Base-by-base conservation (phyloP, 495 filamentous ascomycete genomes). In the Pseudomonodictys pantanalensis region DNA sequence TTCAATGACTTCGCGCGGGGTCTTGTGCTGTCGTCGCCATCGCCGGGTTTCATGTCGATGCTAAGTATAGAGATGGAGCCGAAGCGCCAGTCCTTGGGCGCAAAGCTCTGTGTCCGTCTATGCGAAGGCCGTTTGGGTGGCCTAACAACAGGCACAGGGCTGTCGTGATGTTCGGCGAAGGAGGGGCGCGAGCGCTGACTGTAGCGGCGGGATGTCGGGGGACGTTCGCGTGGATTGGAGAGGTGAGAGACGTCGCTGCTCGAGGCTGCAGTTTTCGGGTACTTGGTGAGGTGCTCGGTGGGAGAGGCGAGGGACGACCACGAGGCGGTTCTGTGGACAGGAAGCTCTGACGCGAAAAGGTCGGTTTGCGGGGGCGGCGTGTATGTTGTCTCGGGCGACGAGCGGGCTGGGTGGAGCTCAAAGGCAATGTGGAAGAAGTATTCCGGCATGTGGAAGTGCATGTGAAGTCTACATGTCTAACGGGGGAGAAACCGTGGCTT, bases 391-490 rank as follows among this genome's bases (percentile, higher is more conserved):
- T 48, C 48, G 8, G 55, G 54, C 11, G 61, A 54, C 6, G 52
- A 57, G 26, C 60, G 61, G 42, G 48, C 45, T 58, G 81, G 71
- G 72, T 87, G 86, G 50, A 97, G 78, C 79, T 97, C 92, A 68
- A 98, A 82, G 65, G 85, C 85, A 26, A 98, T 71, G 68, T 97
- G 92, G 67, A 92, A 98, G 73, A 91, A 92, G 74, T 93, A 96
- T 30, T 87, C 84, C 76, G 89, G 88, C 91, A 89, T 85, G 52
- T 61, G 60, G 63, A 52, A 10, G 49, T n/a, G n/a, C n/a, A n/a
- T n/a, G n/a, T n/a, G n/a, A n/a, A n/a, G n/a, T n/a, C n/a, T n/a
- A n/a, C n/a, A n/a, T n/a, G n/a, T n/a, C n/a, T n/a, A n/a, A n/a
- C n/a, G n/a, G n/a, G n/a, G n/a, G n/a, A n/a, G n/a, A n/a, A n/a